Conservation (phyloP, 2,329 filamentous ascomycete genomes). For the Aspergillus calidoustus region DNA sequence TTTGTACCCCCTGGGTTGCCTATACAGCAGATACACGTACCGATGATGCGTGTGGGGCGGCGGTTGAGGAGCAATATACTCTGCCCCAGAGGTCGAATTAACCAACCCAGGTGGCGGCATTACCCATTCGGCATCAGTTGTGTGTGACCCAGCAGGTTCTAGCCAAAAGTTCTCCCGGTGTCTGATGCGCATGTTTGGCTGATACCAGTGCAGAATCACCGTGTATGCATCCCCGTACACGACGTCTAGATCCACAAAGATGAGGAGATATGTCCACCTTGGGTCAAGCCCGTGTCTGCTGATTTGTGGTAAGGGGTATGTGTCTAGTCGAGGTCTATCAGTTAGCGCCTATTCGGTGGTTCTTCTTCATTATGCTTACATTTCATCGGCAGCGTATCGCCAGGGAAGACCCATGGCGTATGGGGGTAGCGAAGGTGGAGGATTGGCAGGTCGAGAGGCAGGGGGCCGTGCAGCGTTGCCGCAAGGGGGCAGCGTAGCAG, state of each 20-base stretch:
- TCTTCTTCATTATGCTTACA: conserved; percentile 7
- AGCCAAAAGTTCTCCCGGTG: not conserved
- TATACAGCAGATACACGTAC: conserved; percentile 39
- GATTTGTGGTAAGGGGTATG: conserved; percentile 23
- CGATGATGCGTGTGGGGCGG: conserved; percentile 33
- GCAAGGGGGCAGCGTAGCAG: not conserved
- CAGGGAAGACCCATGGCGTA: conserved; percentile 25
- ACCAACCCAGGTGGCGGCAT: not conserved
- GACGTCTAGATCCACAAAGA: conserved; percentile 34
- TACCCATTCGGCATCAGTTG: not conserved
- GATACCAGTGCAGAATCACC: conserved; percentile 35
- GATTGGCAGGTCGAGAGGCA: not conserved
- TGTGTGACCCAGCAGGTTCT: not conserved
- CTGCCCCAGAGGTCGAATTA: conserved; percentile 13
- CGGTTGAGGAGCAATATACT: conserved; percentile 38
- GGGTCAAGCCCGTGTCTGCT: conserved; percentile 18
- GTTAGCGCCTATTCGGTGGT: not conserved
- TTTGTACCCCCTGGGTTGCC: conserved; percentile 30
- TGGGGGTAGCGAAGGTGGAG: conserved; percentile 28
- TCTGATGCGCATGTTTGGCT: conserved; percentile 22
- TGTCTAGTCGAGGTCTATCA: conserved; percentile 15
- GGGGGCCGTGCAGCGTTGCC: not conserved
- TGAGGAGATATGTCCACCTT: conserved; percentile 24
- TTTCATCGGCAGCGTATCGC: conserved; percentile 20
- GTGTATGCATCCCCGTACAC: conserved; percentile 22